phyloP scores from a whole-genome alignment of 75 land plant species.

The Adiantum capillusveneris region DNA sequence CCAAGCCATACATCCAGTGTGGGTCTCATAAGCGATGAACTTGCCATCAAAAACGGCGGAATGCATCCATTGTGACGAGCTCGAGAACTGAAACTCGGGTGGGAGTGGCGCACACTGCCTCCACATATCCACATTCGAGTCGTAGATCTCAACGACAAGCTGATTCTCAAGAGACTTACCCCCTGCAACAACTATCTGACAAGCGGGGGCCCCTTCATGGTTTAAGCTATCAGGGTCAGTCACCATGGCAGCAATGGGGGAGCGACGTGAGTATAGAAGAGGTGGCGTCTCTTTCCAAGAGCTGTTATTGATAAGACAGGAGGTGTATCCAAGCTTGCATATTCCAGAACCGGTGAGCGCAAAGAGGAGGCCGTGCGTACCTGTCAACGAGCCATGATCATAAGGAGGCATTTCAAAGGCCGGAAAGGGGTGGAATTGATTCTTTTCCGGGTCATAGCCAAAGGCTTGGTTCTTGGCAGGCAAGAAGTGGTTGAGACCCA shows the following conservation, averaged over 20 bases:
- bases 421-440: constrained; percentile 36
- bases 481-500: constrained; percentile 43
- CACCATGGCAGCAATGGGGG: constrained; percentile 50
- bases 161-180: constrained; percentile 40
- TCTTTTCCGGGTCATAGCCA: constrained; percentile 52
- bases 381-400: constrained; percentile 16
- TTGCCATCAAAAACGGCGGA: constrained; percentile 33
- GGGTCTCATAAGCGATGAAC: constrained; percentile 43
- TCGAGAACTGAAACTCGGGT: constrained; percentile 34
- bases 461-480: constrained; percentile 48
- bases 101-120: constrained; percentile 54
- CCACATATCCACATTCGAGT: constrained; percentile 40
- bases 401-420: constrained; percentile 6
- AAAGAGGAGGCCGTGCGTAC: constrained; percentile 33
- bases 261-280: constrained; percentile 36
- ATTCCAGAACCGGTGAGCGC: constrained; percentile 13
- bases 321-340: constrained; percentile 18
- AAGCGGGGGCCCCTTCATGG: not conserved
- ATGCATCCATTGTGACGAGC: constrained; percentile 47
- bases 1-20: constrained; percentile 34
- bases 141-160: constrained; percentile 54
- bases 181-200: constrained; percentile 46
- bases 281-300: constrained; percentile 39
- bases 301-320: constrained; percentile 11
- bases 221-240: not conserved